Evolutionary conservation across 2,329 filamentous ascomycete species (phyloP).

Genomic region (Nakataea oryzae): DNA sequence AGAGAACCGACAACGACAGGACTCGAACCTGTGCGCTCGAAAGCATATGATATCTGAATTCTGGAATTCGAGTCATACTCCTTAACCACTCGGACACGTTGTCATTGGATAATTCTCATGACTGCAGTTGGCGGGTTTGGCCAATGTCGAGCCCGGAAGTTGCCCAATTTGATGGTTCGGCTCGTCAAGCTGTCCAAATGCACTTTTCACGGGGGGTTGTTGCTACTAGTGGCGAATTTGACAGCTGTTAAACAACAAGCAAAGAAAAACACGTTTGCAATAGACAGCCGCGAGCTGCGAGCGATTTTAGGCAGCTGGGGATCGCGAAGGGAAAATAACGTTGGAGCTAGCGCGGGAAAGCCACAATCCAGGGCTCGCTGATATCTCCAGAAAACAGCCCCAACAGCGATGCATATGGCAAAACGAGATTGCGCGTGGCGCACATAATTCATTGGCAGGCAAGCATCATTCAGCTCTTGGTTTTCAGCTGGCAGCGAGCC

Average conservation of each 20-base stretch:
- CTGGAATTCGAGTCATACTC: background rate
- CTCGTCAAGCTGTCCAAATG: background rate
- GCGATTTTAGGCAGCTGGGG: no score
- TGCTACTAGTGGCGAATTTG: no score
- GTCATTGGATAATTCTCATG: background rate
- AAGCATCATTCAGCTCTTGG: background rate
- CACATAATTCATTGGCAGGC: background rate
- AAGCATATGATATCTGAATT: background rate
- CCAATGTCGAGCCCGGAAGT: background rate
- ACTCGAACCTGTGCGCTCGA: constrained; percentile 1
- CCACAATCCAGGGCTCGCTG: background rate
- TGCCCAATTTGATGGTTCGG: background rate
- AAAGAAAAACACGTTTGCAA: no score
- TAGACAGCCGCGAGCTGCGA: no score
- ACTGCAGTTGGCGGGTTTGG: background rate
- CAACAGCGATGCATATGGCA: background rate
- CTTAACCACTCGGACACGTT: background rate
- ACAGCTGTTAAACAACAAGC: no score
- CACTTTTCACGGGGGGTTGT: background rate
- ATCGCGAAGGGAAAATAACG: no score
- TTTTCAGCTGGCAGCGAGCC: background rate
- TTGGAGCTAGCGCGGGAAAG: no score
- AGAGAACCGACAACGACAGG: background rate
- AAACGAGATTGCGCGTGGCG: background rate
- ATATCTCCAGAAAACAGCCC: background rate